Percentiles rank a stretch among this genome's conserved stretches.
Evolutionary conservation across 139 green algal genomes (phyloP).

Genomic region (Coelastrella sp.): DNA sequence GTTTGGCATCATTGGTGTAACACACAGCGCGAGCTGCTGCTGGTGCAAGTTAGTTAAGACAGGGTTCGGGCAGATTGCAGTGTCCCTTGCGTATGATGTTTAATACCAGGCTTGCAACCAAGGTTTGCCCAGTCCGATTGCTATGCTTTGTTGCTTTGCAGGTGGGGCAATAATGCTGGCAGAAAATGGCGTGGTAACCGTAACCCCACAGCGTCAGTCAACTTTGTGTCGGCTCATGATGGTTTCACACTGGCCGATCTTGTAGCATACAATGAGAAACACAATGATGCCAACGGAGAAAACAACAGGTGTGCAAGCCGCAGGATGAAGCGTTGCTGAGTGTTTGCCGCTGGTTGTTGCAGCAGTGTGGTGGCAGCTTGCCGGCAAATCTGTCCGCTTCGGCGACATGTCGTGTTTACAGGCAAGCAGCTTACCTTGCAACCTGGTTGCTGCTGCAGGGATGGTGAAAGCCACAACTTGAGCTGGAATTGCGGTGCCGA

Average conservation of each 20-base stretch:
- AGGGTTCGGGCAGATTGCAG: too few relatives aligned
- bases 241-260: constrained; percentile 97
- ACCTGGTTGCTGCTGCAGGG: constrained; percentile 49
- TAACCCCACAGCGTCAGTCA: constrained; percentile 86
- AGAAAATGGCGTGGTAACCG: constrained; percentile 80
- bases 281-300: constrained; percentile 83
- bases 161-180: constrained; percentile 87
- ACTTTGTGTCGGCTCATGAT: constrained; percentile 98
- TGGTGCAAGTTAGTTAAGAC: too few relatives aligned
- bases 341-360: background rate
- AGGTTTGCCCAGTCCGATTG: too few relatives aligned
- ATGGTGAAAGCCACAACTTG: constrained; percentile 97
- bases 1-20: too few relatives aligned
- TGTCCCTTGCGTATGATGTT: too few relatives aligned
- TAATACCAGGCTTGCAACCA: too few relatives aligned
- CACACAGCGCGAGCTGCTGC: too few relatives aligned
- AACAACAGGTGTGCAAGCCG: constrained; percentile 53
- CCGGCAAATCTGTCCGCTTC: background rate
- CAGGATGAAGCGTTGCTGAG: background rate
- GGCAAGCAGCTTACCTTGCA: background rate
- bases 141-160: too few relatives aligned
- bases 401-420: background rate
- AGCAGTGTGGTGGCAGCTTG: background rate
- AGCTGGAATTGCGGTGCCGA: constrained; percentile 98
- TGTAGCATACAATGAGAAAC: constrained; percentile 94